These are phyloP conservation scores for Claviceps lovelessii DNA, from an alignment of 2,329 filamentous ascomycete genomes.

Conservation along the genomic window DNA sequence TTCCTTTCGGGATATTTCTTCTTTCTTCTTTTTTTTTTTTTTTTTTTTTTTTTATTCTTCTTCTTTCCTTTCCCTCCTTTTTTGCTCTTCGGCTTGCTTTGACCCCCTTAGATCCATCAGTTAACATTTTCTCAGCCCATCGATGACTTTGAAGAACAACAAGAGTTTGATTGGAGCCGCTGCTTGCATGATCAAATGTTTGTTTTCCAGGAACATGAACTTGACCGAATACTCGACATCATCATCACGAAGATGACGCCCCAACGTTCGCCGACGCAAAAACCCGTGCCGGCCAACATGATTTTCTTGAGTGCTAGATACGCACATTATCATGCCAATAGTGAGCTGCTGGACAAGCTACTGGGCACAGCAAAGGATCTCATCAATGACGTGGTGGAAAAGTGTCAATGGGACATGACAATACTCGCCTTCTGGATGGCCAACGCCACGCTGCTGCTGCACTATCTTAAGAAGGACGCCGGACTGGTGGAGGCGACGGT, in stretches of 20 bases:
- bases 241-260: slow-evolving; percentile 98
- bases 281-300: slow-evolving; percentile 93
- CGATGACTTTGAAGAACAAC: slow-evolving; percentile 73
- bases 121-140: slow-evolving; percentile 33
- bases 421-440: slow-evolving; percentile 98
- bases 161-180: slow-evolving; percentile 90
- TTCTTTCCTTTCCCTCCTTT: too few relatives aligned
- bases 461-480: slow-evolving; percentile 90
- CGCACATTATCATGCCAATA: slow-evolving; percentile 87
- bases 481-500: slow-evolving; percentile 68
- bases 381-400: slow-evolving; percentile 93
- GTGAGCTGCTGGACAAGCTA: slow-evolving; percentile 66
- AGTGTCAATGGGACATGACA: slow-evolving; percentile 98
- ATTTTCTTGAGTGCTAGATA: slow-evolving; percentile 92
- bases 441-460: slow-evolving; percentile 84
- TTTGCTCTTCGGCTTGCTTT: too few relatives aligned
- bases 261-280: slow-evolving; percentile 88
- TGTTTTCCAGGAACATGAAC: slow-evolving; percentile 89
- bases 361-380: slow-evolving; percentile 82
- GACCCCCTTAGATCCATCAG: neutral
- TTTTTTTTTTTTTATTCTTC: neutral
- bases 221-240: slow-evolving; percentile 83
- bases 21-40: neutral
- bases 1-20: neutral
- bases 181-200: slow-evolving; percentile 99